Evolutionary conservation across 2,329 filamentous ascomycete genomes (phyloP).

Genomic region (Ceratocystiopsis brevicomis): DNA sequence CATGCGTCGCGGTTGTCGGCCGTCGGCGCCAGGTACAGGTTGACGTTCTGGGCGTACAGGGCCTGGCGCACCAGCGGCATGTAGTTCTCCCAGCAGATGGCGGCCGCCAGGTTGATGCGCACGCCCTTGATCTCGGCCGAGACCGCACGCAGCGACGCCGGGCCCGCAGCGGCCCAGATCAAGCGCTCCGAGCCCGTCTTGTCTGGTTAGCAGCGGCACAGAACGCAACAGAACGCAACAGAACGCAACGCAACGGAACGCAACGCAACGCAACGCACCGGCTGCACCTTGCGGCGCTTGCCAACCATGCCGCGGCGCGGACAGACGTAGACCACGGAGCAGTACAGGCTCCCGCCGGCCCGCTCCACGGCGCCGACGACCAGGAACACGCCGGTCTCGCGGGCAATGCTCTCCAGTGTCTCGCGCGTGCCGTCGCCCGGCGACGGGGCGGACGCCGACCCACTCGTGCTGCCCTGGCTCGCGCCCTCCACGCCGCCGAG

Average conservation of each 20-base stretch:
- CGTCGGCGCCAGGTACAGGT: constrained; percentile 78
- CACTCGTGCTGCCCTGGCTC: constrained; percentile 13
- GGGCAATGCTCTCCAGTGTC: constrained; percentile 55
- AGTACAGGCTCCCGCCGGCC: constrained; percentile 68
- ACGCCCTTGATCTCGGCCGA: constrained; percentile 63
- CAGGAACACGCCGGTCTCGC: constrained; percentile 63
- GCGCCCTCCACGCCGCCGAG: too few relatives aligned
- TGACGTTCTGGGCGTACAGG: constrained; percentile 78
- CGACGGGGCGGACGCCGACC: constrained; percentile 9
- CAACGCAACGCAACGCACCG: constrained; percentile 29
- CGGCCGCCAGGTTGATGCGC: constrained; percentile 61
- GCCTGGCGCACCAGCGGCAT: constrained; percentile 77
- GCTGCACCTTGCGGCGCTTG: constrained; percentile 85
- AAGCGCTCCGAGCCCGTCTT: constrained; percentile 67
- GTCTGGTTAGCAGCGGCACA: background rate
- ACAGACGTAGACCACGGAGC: constrained; percentile 64
- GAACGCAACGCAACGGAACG: background rate
- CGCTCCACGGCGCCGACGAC: constrained; percentile 66
- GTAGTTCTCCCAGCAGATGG: constrained; percentile 94
- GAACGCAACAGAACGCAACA: background rate
- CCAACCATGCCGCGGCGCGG: constrained; percentile 54
- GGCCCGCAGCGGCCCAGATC: constrained; percentile 74
- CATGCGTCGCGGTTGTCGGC: constrained; percentile 72
- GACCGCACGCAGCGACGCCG: constrained; percentile 60
- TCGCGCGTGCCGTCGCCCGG: constrained; percentile 51